A percentile compares a stretch with the other conserved stretches of the same genome.
Conservation (phyloP, 1,284 basidiomycete species). For the Ceratobasidium sp. region DNA sequence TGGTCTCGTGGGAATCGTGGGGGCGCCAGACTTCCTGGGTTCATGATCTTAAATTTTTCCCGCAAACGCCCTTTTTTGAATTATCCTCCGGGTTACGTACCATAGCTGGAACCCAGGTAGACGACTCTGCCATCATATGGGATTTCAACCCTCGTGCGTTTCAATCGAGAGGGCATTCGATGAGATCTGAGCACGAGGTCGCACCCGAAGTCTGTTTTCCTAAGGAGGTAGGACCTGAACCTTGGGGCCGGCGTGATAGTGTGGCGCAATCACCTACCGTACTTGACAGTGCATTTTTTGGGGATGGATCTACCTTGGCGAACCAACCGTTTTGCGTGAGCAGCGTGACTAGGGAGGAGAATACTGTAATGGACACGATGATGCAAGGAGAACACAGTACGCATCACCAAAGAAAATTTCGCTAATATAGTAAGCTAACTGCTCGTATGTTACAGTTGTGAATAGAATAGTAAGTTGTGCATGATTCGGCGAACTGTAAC, state of each 20-base stretch:
- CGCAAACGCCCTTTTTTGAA: neutral
- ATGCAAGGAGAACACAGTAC: slow-evolving; percentile 22
- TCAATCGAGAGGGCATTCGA: neutral
- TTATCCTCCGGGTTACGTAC: slow-evolving; percentile 5
- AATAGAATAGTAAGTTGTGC: neutral
- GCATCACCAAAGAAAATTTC: neutral
- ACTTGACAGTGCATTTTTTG: neutral
- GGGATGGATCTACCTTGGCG: neutral
- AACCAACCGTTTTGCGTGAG: slow-evolving; percentile 26
- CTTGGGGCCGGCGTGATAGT: neutral
- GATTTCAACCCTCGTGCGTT: neutral
- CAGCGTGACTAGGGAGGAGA: neutral
- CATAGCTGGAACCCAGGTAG: neutral
- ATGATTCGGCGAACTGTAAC: neutral
- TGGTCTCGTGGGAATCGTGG: slow-evolving; percentile 15
- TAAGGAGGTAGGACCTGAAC: neutral
- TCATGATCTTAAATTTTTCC: neutral
- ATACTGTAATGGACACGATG: neutral
- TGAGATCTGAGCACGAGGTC: neutral
- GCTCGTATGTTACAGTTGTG: neutral
- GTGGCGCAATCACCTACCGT: too few relatives aligned
- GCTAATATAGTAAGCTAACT: neutral
- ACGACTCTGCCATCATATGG: neutral
- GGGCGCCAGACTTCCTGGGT: slow-evolving; percentile 10
- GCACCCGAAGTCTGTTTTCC: slow-evolving; percentile 3